Conservation (phyloP, 495 filamentous ascomycete species). For the Penicillium lividum region DNA sequence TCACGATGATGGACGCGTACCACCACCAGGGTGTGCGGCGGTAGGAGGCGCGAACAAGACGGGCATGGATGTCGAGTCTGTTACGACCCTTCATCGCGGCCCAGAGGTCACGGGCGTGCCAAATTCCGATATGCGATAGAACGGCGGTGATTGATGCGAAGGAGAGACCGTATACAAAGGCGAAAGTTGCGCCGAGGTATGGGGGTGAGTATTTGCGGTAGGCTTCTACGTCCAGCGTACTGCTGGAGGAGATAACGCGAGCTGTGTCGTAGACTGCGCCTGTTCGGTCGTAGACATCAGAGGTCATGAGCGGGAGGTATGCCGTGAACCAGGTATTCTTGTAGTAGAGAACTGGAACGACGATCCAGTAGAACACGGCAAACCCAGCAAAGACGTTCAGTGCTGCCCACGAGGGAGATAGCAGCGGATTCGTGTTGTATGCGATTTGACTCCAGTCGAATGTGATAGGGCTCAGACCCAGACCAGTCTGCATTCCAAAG, state of each 20-base stretch:
- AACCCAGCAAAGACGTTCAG: slow-evolving; percentile 56
- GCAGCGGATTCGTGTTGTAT: slow-evolving; percentile 39
- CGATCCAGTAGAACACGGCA: slow-evolving; percentile 36
- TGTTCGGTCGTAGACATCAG: slow-evolving; percentile 75
- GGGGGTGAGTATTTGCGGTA: slow-evolving; percentile 81
- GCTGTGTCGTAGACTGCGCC: slow-evolving; percentile 77
- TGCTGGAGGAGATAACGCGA: slow-evolving; percentile 69
- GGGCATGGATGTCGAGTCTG: slow-evolving; percentile 61
- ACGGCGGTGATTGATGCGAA: slow-evolving; percentile 77
- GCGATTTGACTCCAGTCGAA: slow-evolving; percentile 70
- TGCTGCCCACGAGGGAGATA: slow-evolving; percentile 46
- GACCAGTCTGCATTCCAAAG: slow-evolving; percentile 77
- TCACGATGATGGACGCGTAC: slow-evolving; percentile 73
- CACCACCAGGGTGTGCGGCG: slow-evolving; percentile 75
- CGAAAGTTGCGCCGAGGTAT: slow-evolving; percentile 79
- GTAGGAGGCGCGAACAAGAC: slow-evolving; percentile 71
- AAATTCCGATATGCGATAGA: slow-evolving; percentile 60
- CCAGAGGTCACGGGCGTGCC: slow-evolving; percentile 61
- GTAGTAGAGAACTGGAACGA: slow-evolving; percentile 39
- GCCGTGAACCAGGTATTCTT: slow-evolving; percentile 42
- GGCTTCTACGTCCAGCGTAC: slow-evolving; percentile 67
- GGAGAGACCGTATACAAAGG: slow-evolving; percentile 77
- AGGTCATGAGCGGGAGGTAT: slow-evolving; percentile 41
- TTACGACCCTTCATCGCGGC: slow-evolving; percentile 44
- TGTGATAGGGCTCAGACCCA: slow-evolving; percentile 79